Base-by-base conservation (phyloP, 306 rosid species). In the Alnus glutinosa region DNA sequence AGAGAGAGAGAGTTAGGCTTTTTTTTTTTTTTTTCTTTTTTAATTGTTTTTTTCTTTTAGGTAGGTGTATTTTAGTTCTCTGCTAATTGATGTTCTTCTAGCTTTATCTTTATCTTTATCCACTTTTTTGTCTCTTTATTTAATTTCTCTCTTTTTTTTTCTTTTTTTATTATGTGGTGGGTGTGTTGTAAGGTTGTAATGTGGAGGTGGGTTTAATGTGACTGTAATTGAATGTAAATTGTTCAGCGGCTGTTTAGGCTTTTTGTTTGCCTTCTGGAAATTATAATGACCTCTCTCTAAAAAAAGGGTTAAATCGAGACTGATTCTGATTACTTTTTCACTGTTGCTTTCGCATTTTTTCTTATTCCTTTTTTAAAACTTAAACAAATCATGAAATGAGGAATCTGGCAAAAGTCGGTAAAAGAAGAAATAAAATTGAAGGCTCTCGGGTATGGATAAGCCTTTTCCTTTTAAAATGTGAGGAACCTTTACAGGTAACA, bases 201-300 rank as follows among this genome's bases (percentile, higher is more conserved):
- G 50, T 55, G 52, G 73, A 39, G 71, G 58, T 72, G 83, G 59
- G 28, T 30, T 13, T 59, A 59, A 71, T 73, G 76, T 30, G 82
- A 76, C 84, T 80, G 73, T 84, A 84, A 81, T 77, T 77, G 74
- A 54, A 68, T 85, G 88, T 85, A 81, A 81, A 85, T 85, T 77
- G 73, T 67, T 77, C 75, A 81, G 80, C 82, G 85, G 82, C 79
- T 69, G 47, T 59, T 74, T 74, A 54, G 80, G 85, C 80, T 81
- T 80, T 59, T 50, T 32, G 23, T 59, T 50, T 32, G 23, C 44
- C 49, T 66, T 80, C 16, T 19, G 34, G 55, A 4, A 50, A 50
- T 42, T 42, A 50, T 5, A 13, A 54, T 55, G 5, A 2, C 6
- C 5, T 59, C 42, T 76, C 77, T 75, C 48, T 42, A 42, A 16